Evolutionary conservation across 2,329 filamentous ascomycete species (phyloP), one percentile per base, ranked within the genome.

Genomic region (Aspergillus sp.): DNA sequence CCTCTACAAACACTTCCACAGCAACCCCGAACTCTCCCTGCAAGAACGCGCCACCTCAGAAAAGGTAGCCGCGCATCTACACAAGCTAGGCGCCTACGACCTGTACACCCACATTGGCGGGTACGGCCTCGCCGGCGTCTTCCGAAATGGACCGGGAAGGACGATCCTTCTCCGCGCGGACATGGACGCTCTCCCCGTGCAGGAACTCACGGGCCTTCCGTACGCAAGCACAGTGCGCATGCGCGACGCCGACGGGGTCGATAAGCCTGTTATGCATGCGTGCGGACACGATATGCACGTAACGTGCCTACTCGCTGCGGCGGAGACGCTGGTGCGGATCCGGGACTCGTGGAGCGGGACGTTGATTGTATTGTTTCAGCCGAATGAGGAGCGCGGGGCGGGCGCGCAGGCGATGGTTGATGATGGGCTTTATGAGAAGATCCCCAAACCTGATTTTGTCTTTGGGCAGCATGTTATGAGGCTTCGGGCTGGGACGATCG

Each of bases 401-500:
- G 89, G 89, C 0, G 89, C 89, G 0, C 82, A 83, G 72, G 76
- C 85, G 25, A 89, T 89, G 86, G 78, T 89, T 3, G 82, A 85
- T 47, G 85, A 85, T 66, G 85, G 86, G 0, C 74, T 88, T 48
- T 87, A 75, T 79, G 71, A 71, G 65, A 66, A 79, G 72, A 68
- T 87, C 7, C 85, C 85, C 0, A 69, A 82, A 3, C 85, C 85
- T 0, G 85, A 88, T 67, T 75, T 86, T 22, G 79, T 82, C 22
- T 74, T 89, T 2, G 86, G 84, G 0, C 84, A 82, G 51, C 86
- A 89, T 70, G 83, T 88, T 0, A 81, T 86, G 76, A 71, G 77
- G 2, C 65, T 77, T 60, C 73, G 74, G 1, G 78, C 79, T 4
- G 80, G 81, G 3, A 73, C 61, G 6, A 68, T 82, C n/a, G 77